Evolutionary conservation across 148 eudicot species (phyloP).

Genomic region (Fallopia convolvulus): DNA sequence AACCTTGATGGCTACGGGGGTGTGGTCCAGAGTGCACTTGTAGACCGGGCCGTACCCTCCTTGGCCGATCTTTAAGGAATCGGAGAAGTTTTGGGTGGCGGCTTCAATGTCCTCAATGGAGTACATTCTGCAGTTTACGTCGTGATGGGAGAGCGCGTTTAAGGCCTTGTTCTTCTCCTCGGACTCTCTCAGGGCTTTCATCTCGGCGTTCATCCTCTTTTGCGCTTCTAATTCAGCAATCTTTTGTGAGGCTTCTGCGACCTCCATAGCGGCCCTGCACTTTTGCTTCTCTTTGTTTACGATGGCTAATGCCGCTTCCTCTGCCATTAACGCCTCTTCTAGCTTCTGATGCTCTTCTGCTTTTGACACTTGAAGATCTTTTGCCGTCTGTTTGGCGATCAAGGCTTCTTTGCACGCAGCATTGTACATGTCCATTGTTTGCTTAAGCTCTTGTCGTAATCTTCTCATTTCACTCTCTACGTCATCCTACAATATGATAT

Average conservation of each 20-base stretch:
- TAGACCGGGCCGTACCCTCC: constrained; percentile 90
- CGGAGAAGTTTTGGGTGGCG: constrained; percentile 53
- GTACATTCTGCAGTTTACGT: constrained; percentile 46
- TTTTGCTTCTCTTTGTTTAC: constrained; percentile 34
- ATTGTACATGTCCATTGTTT: constrained; percentile 93
- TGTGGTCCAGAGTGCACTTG: constrained; percentile 56
- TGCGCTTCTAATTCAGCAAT: constrained; percentile 31
- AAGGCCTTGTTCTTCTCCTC: constrained; percentile 21
- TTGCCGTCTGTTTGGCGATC: constrained; percentile 70
- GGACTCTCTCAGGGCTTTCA: constrained; percentile 21
- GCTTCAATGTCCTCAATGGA: constrained; percentile 55
- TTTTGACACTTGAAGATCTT: constrained; percentile 35
- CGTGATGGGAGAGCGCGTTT: background rate
- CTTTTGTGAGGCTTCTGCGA: constrained; percentile 34
- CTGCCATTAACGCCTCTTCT: constrained; percentile 28
- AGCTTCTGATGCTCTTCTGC: constrained; percentile 33
- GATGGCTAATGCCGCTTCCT: constrained; percentile 22
- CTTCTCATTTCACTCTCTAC: constrained; percentile 90
- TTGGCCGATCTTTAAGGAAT: constrained; percentile 58
- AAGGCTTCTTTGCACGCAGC: constrained; percentile 83
- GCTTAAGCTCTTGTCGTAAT: constrained; percentile 70
- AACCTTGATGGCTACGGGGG: constrained; percentile 67
- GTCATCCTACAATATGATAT: constrained; percentile 30
- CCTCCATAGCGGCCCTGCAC: constrained; percentile 26
- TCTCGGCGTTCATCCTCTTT: constrained; percentile 25